A percentile compares a stretch with the other conserved stretches of the same genome.
Evolutionary conservation across 768 basidiomycete genomes (phyloP).

Genomic region (Paxillus ammoniavirescens): DNA sequence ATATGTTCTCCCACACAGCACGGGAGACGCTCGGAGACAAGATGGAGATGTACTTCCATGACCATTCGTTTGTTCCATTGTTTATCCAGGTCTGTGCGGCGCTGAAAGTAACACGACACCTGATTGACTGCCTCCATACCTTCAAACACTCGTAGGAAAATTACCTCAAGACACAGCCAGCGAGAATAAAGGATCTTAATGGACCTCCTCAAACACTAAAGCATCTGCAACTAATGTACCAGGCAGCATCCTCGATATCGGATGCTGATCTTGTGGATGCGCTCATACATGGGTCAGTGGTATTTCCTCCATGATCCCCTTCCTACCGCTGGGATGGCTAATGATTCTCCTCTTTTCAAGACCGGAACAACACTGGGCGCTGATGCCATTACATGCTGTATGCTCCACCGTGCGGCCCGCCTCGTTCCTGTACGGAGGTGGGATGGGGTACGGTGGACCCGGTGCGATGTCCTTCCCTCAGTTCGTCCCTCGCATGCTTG

Average conservation of each 20-base stretch:
- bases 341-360: slow-evolving; percentile 38
- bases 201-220: slow-evolving; percentile 69
- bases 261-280: slow-evolving; percentile 93
- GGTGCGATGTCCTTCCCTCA: slow-evolving; percentile 78
- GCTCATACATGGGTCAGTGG: slow-evolving; percentile 82
- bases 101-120: not conserved
- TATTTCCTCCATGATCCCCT: not conserved
- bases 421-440: slow-evolving; percentile 73
- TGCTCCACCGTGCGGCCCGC: slow-evolving; percentile 89
- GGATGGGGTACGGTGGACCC: slow-evolving; percentile 63
- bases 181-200: slow-evolving; percentile 50
- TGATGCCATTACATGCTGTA: slow-evolving; percentile 93
- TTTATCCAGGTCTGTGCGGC: slow-evolving; percentile 77
- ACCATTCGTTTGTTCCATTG: slow-evolving; percentile 89
- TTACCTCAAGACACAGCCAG: slow-evolving; percentile 83
- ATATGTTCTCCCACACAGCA: slow-evolving; percentile 80
- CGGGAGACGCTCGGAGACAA: slow-evolving; percentile 86
- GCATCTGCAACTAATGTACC: slow-evolving; percentile 77
- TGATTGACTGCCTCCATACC: not conserved
- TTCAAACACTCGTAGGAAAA: slow-evolving; percentile 69
- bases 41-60: slow-evolving; percentile 96
- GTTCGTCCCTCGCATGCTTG: slow-evolving; percentile 44
- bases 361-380: slow-evolving; percentile 91
- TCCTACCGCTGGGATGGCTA: not conserved
- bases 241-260: slow-evolving; percentile 89